These are phyloP conservation scores for Mikania micrantha DNA, from an alignment of 129 eudicot genomes.

Conservation along the genomic window DNA sequence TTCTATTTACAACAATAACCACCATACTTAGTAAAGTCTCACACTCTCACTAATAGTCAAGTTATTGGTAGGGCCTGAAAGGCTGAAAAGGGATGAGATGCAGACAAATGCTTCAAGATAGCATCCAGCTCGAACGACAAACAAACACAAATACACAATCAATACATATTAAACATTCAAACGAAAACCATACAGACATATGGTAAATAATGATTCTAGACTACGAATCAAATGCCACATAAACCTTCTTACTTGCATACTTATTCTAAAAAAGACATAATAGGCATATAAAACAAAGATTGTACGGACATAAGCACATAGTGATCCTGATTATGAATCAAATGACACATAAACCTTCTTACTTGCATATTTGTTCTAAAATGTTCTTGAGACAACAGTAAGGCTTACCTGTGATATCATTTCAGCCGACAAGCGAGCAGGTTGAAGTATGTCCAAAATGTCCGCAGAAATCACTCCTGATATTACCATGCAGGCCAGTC, in stretches of 20 bases:
- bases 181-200: too few species aligned
- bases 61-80: too few species aligned
- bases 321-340: not conserved
- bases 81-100: too few species aligned
- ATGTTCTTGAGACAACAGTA: not conserved
- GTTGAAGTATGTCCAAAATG: constrained; percentile 77
- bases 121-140: too few species aligned
- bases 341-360: not conserved
- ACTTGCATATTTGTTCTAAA: not conserved
- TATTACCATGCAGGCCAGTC: constrained; percentile 85
- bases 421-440: constrained; percentile 53
- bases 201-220: not conserved
- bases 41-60: too few species aligned
- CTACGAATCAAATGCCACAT: not conserved
- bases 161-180: too few species aligned
- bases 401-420: constrained; percentile 45
- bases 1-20: too few species aligned
- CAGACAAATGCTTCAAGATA: too few species aligned
- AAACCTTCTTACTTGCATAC: not conserved
- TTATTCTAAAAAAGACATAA: constrained; percentile 3
- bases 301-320: too few species aligned
- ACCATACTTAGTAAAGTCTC: too few species aligned
- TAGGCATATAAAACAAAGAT: too few species aligned
- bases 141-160: too few species aligned
- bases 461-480: constrained; percentile 54